Conservation (phyloP, 148 eudicot genomes). For the Heliamphora exappendiculata region DNA sequence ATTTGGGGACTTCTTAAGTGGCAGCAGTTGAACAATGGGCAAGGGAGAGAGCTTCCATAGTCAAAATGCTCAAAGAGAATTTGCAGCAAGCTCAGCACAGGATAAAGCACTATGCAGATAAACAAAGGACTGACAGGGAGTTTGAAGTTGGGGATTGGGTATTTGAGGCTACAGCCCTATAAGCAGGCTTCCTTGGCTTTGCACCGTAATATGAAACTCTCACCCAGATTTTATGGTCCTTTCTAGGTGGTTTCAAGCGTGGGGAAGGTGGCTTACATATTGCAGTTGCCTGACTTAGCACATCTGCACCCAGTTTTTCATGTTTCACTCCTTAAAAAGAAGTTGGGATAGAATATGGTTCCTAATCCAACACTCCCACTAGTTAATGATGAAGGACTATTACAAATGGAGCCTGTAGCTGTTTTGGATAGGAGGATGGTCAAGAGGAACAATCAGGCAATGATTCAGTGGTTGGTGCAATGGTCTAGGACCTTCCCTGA, state of each 20-base stretch:
- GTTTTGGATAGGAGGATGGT: too few species aligned
- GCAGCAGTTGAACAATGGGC: not conserved
- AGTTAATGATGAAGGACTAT: too few species aligned
- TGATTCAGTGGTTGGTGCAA: too few species aligned
- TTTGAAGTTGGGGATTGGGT: not conserved
- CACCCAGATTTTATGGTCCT: not conserved
- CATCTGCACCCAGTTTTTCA: too few species aligned
- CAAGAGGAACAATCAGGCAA: too few species aligned
- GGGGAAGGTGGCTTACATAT: not conserved
- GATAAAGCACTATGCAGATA: not conserved
- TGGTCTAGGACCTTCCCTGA: too few species aligned
- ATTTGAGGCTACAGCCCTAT: not conserved
- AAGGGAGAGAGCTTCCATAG: not conserved
- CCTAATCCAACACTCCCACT: too few species aligned
- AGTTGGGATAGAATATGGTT: too few species aligned
- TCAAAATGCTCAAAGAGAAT: not conserved
- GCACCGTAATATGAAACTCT: not conserved
- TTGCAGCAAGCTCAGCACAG: not conserved
- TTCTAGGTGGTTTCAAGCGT: not conserved
- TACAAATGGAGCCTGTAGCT: too few species aligned
- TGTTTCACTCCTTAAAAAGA: too few species aligned
- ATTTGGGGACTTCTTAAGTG: not conserved
- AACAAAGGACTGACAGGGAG: not conserved
- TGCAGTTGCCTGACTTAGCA: not conserved
- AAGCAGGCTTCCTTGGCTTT: not conserved